Percentiles rank a stretch among this genome's conserved stretches.
These are phyloP conservation scores for Lecanicillium sp. DNA, from an alignment of 2,329 filamentous ascomycete genomes.

Conservation along the genomic window DNA sequence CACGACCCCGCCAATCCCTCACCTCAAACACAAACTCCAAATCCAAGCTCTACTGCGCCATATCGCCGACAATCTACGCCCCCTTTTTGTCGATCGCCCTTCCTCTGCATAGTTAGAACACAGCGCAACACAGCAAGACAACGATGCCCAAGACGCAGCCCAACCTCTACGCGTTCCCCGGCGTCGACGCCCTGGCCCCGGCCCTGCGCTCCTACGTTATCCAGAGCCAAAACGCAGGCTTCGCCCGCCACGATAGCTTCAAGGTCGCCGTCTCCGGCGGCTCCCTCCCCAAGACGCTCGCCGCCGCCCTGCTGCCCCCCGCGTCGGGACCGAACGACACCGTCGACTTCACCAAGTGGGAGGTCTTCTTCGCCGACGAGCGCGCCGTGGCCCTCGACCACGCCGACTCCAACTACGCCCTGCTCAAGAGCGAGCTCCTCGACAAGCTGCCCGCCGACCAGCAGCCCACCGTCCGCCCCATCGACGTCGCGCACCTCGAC, in stretches of 20 bases:
- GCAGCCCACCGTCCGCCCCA: conserved; percentile 69
- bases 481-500: conserved; percentile 59
- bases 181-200: conserved; percentile 62
- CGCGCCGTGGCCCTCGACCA: conserved; percentile 88
- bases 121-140: conserved; percentile 16
- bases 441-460: conserved; percentile 72
- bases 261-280: conserved; percentile 91
- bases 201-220: conserved; percentile 79
- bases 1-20: conserved; percentile 7
- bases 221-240: conserved; percentile 70
- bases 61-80: not conserved
- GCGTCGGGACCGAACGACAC: conserved; percentile 50
- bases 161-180: conserved; percentile 76
- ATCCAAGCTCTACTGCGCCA: too few relatives aligned
- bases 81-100: not conserved
- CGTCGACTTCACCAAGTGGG: conserved; percentile 80
- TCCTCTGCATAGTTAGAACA: not conserved
- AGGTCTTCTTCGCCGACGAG: conserved; percentile 98
- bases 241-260: conserved; percentile 77
- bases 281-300: conserved; percentile 82
- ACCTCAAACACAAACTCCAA: too few relatives aligned
- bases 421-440: conserved; percentile 81
- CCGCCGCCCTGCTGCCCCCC: conserved; percentile 68
- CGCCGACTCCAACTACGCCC: conserved; percentile 86
- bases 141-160: conserved; percentile 52